Base-by-base conservation (phyloP, 83 land plant species). In the Larix sibirica region DNA sequence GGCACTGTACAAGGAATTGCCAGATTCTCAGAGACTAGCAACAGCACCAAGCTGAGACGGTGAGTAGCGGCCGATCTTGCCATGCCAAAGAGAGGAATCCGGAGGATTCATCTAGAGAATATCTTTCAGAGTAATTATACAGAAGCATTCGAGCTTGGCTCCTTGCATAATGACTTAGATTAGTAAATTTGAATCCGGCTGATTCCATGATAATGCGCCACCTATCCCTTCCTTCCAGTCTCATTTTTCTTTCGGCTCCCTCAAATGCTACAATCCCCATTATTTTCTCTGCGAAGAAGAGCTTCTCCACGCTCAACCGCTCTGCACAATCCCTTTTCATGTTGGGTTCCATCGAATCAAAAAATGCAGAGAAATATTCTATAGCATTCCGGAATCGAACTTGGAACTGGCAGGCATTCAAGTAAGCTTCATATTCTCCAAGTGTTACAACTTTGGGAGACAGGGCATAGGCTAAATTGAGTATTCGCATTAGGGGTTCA, bases 121-220 rank as follows among this genome's bases (percentile, higher is more conserved):
- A 94, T 70, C 33, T 62, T 4, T 79, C 21, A 44, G 91, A 86
- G 85, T 90, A 94, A 33, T 91, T 86, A 92, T 94, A 91, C 3
- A 94, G 87, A 3, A 94, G 84, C 2, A 92, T 89, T 70, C 86
- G 84, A 7, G 96, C 96, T 54, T 94, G 96, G 56, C 94, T 94
- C 26, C 76, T 58, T 4, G 96, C 88, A 44, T 94, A 94, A 82
- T 94, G 88, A 83, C 96, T 94, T 20, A 89, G 81, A 18, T 36
- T 16, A 4, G 87, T 81, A 0, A 87, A 21, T 61, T 84, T 86
- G 68, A 90, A 90, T 3, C 90, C 94, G 1, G 84, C 68, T 20
- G 77, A 65, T 54, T 94, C 92, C 96, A 94, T 85, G 61, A 87
- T 33, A 3, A 33, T 4, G 26, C 79, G 87, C 96, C 96, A 91